Base-by-base conservation (phyloP, 768 basidiomycete species). In the Lyophyllum shimeji region DNA sequence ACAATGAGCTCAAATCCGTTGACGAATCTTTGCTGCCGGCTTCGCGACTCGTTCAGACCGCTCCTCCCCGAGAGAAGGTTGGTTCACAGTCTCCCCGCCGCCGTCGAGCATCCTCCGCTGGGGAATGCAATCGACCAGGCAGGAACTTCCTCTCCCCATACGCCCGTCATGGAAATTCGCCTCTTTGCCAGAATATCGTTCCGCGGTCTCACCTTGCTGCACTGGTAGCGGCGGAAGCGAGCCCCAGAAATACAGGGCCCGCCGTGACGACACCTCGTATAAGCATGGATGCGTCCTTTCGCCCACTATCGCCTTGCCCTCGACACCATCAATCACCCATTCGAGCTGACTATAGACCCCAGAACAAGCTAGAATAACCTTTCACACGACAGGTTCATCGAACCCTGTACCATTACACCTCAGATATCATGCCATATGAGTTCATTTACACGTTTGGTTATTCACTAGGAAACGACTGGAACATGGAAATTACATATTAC, bases 71-170 rank as follows among this genome's bases (percentile, higher is more conserved):
- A 25, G 17, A 40, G 18, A 40, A 40, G 15, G 3, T 24, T 1
- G 9, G 7, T 9, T 3, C 20, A 21, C 50, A 2, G 9, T n/a
- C 31, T 13, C n/a, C 46, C 29, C 73, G 71, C 39, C 71, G 76
- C 56, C 70, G 76, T 44, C 71, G 80, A 55, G 76, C 80, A 18
- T 81, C 80, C 2, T 80, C 79, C 49, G 80, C 74, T 9, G 78
- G 76, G 23, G 80, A 81, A 63, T 61, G 64, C 42, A 60, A 55
- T 12, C 52, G 52, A 27, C 61, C 59, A 13, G 42, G 58, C 33
- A 50, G 29, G 42, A 49, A 23, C 45, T 17, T 24, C 20, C 42
- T 29, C 24, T 50, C 49, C 15, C 24, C 59, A 49, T 48, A 50
- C 15, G 44, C 46, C 0, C 24, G 34, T 13, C 47, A 18, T 25